Evolutionary conservation across 179 eudicot species (phyloP).

Genomic region (Dionaea muscipula): DNA sequence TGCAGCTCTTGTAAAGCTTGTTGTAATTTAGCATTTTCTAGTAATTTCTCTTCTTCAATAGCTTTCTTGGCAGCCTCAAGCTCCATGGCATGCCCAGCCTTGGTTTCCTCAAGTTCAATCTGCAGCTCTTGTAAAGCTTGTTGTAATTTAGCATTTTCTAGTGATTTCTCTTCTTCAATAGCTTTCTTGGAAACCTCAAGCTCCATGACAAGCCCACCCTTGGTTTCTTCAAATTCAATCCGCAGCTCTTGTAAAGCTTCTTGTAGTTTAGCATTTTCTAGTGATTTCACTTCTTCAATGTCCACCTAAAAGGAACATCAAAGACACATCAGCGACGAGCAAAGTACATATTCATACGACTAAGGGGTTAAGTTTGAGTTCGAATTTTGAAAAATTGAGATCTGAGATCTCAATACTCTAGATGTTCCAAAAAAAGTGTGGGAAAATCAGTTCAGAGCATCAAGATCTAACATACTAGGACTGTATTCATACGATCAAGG

Average conservation of each 20-base stretch:
- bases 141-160: slow-evolving; percentile 55
- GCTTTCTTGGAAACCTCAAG: slow-evolving; percentile 33
- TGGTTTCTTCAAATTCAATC: slow-evolving; percentile 49
- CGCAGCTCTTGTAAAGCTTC: slow-evolving; percentile 58
- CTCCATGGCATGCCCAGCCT: slow-evolving; percentile 42
- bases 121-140: slow-evolving; percentile 59
- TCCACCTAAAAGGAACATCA: slow-evolving; percentile 33
- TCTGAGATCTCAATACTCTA: too few relatives aligned
- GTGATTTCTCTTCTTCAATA: slow-evolving; percentile 50
- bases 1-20: slow-evolving; percentile 59
- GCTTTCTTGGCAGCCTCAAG: slow-evolving; percentile 33
- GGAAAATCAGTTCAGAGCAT: not conserved
- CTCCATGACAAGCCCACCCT: slow-evolving; percentile 43
- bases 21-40: slow-evolving; percentile 55
- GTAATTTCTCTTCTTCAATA: slow-evolving; percentile 49
- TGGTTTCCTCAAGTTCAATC: slow-evolving; percentile 48
- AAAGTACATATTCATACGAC: too few relatives aligned
- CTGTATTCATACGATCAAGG: too few relatives aligned
- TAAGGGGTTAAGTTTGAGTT: too few relatives aligned
- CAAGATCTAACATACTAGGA: too few relatives aligned
- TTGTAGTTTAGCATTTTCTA: slow-evolving; percentile 54
- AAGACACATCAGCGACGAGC: not conserved
- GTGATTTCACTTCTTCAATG: slow-evolving; percentile 54
- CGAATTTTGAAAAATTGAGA: too few relatives aligned
- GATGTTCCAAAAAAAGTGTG: not conserved